These are phyloP conservation scores for Tetrahymena malaccensis DNA, from an alignment of 73 alveolate species.

Conservation along the genomic window DNA sequence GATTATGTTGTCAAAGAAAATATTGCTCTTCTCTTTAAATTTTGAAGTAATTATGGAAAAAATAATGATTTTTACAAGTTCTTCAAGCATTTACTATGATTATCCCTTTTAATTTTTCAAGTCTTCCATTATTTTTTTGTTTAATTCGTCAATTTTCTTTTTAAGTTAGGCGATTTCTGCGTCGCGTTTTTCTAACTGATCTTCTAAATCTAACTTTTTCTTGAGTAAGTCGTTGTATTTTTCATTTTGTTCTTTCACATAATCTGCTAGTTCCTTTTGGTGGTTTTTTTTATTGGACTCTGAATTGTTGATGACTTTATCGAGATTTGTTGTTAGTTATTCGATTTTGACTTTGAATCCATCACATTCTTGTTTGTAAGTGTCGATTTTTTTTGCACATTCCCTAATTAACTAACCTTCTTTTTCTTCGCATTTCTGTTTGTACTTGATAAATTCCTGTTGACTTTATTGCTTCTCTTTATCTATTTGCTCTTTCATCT, in stretches of 20 bases:
- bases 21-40: background rate
- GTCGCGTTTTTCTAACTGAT: constrained; percentile 43
- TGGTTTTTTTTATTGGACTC: constrained; percentile 61
- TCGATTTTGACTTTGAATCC: constrained; percentile 59
- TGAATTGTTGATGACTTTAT: constrained; percentile 38
- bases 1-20: background rate
- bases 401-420: constrained; percentile 51
- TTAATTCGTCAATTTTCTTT: constrained; percentile 29
- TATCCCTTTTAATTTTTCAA: constrained; percentile 1
- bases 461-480: constrained; percentile 56
- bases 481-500: constrained; percentile 42
- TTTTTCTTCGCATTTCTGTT: constrained; percentile 46
- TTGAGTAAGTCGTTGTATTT: constrained; percentile 60
- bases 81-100: constrained; percentile 5
- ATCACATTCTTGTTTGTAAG: constrained; percentile 45
- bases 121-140: constrained; percentile 25
- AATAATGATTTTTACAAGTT: background rate
- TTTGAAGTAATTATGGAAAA: too few relatives aligned
- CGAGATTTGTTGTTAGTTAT: constrained; percentile 31
- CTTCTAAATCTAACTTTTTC: constrained; percentile 70
- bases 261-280: constrained; percentile 67
- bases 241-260: constrained; percentile 60
- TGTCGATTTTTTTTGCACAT: constrained; percentile 45
- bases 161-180: constrained; percentile 31
- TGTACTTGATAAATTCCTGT: constrained; percentile 42